A percentile compares a stretch with the other conserved stretches of the same genome.
These are phyloP conservation scores for Fragaria iinumae DNA, from an alignment of 306 rosid genomes.

Conservation along the genomic window DNA sequence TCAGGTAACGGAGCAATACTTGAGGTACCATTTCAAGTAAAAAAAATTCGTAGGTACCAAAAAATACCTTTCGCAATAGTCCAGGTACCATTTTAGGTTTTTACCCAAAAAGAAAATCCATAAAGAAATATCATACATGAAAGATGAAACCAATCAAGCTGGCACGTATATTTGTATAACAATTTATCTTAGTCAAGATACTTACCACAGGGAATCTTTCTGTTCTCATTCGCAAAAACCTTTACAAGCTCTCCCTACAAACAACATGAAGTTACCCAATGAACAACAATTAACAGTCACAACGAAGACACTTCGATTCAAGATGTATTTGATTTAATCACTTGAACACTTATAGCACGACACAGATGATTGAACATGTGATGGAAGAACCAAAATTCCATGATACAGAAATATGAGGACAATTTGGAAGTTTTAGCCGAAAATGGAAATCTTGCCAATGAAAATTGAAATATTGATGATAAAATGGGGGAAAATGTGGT, in stretches of 20 bases:
- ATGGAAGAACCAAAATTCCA: background rate
- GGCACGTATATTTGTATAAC: background rate
- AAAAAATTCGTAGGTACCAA: too few relatives aligned
- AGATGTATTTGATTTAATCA: background rate
- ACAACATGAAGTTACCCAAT: conserved; percentile 17
- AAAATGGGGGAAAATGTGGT: background rate
- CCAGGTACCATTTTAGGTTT: too few relatives aligned
- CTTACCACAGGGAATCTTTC: conserved; percentile 84
- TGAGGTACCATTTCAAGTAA: too few relatives aligned
- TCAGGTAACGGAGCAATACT: too few relatives aligned
- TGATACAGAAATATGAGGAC: background rate
- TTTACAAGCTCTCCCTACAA: conserved; percentile 92
- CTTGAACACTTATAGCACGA: background rate
- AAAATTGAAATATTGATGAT: background rate
- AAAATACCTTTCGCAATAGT: too few relatives aligned
- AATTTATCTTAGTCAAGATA: conserved; percentile 18
- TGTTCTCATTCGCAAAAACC: conserved; percentile 75
- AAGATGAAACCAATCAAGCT: background rate
- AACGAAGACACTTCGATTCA: background rate
- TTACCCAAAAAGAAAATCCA: background rate
- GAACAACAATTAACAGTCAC: background rate
- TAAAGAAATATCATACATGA: background rate
- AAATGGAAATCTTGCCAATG: background rate
- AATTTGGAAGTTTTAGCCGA: background rate
- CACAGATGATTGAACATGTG: background rate